Conservation (phyloP, 2,329 filamentous ascomycete genomes). For the Nothomitra cinnamomea region DNA sequence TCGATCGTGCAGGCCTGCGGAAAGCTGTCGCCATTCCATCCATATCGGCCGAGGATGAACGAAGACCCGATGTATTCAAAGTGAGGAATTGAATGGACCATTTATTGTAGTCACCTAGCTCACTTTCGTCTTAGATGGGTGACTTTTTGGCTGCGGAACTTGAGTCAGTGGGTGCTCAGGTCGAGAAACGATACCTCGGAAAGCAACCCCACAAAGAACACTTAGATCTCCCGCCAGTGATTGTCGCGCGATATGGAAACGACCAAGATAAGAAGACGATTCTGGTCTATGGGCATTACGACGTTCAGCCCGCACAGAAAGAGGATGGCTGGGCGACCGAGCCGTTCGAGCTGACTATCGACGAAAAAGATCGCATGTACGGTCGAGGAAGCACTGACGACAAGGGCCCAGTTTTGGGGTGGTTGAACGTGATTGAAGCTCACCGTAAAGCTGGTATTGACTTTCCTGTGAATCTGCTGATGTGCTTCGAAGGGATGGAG, state of each 20-base stretch:
- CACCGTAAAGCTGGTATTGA: slow-evolving; percentile 90
- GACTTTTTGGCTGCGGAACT: slow-evolving; percentile 77
- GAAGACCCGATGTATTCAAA: slow-evolving; percentile 79
- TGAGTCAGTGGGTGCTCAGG: slow-evolving; percentile 64
- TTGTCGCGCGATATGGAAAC: slow-evolving; percentile 81
- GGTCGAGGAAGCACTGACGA: slow-evolving; percentile 92
- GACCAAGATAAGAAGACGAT: slow-evolving; percentile 90
- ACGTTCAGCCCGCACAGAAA: slow-evolving; percentile 87
- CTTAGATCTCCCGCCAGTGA: slow-evolving; percentile 80
- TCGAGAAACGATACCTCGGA: slow-evolving; percentile 73
- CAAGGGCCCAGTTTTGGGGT: slow-evolving; percentile 92
- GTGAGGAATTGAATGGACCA: slow-evolving; percentile 18
- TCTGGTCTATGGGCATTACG: slow-evolving; percentile 95
- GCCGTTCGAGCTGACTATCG: slow-evolving; percentile 75
- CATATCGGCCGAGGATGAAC: slow-evolving; percentile 77
- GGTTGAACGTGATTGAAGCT: slow-evolving; percentile 95
- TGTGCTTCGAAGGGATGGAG: slow-evolving; percentile 99
- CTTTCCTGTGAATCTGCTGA: slow-evolving; percentile 91
- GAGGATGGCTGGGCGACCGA: slow-evolving; percentile 93
- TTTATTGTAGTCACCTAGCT: background rate
- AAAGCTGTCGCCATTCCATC: slow-evolving; percentile 94
- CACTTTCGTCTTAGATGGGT: slow-evolving; percentile 47
- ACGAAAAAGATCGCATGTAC: slow-evolving; percentile 88
- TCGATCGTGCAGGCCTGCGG: slow-evolving; percentile 36
- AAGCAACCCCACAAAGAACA: slow-evolving; percentile 84